phyloP scores from a whole-genome alignment of 192 early-diverging fungal genomes.

The Rhizophagus clarus region DNA sequence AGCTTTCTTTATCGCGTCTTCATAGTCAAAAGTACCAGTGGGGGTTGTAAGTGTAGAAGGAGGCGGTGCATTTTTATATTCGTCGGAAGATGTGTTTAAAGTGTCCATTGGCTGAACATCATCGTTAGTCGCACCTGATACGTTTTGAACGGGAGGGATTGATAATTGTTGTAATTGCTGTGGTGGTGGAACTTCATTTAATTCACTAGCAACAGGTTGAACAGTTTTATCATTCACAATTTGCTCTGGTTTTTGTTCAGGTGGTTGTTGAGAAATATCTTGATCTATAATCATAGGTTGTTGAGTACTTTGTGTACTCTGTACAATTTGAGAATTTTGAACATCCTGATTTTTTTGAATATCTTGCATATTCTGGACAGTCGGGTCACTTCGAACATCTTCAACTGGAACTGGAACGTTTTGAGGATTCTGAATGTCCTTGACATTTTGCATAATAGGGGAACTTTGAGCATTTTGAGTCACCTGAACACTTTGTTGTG shows the following conservation, averaged over 20 bases:
- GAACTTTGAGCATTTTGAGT: neutral
- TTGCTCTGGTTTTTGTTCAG: neutral
- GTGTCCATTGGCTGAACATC: neutral
- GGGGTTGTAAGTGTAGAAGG: slow-evolving; percentile 20
- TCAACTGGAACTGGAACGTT: neutral
- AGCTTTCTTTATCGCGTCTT: slow-evolving; percentile 70
- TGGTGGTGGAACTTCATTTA: neutral
- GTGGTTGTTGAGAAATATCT: neutral
- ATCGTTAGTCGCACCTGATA: neutral
- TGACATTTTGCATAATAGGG: neutral
- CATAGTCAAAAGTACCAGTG: slow-evolving; percentile 54
- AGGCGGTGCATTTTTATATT: neutral
- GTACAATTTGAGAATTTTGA: neutral
- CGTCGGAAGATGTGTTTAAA: neutral
- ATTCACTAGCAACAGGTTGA: neutral
- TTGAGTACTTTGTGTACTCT: neutral
- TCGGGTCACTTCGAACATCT: neutral
- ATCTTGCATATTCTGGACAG: neutral
- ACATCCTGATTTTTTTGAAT: neutral
- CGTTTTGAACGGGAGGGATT: neutral
- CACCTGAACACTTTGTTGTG: neutral
- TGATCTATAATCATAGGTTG: neutral
- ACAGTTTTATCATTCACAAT: neutral
- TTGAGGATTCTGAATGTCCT: neutral
- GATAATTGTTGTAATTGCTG: too few relatives aligned